Evolutionary conservation across 1,139 yeast species (phyloP), one percentile per base, ranked within the genome.

Genomic region (Candida tropicalis): DNA sequence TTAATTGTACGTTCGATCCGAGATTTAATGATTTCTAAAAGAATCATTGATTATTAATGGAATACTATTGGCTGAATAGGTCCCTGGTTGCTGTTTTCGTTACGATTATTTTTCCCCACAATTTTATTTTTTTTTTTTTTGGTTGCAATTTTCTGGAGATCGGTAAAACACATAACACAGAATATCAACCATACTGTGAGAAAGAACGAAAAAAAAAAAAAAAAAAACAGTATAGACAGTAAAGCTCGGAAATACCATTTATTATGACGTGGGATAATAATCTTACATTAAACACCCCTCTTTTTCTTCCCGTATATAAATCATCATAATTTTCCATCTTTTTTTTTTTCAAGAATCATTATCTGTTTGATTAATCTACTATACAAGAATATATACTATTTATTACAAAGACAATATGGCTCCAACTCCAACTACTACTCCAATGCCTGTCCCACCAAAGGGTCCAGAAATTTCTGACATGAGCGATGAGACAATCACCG

Each of bases 401-500:
- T n/a, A n/a, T n/a, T n/a, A n/a, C n/a, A 29, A 18, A 33, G 6
- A 16, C 11, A 31, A n/a, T 24, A 33, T 39, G 26, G 40, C 40
- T 41, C 28, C 44, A 27, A 32, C 26, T 13, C 35, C 35, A 31
- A 31, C 24, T 20, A 31, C 24, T 31, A 27, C 16, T 17, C 23
- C 35, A 18, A 17, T 9, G 11, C 24, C 23, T 18, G 23, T 18
- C 35, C 23, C 24, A 17, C 34, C 31, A 29, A 37, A 35, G 31
- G 44, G 44, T 22, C 44, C 46, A 15, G 38, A 32, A 26, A 29
- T 48, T n/a, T 41, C 40, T 24, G 58, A 61, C 34, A 61, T 62
- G 66, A 61, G 58, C 36, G 62, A 58, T 41, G 65, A 61, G 18
- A 62, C 59, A 42, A 63, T 62, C 49, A 62, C 67, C 6, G 54